These are phyloP conservation scores for Chenopodium album DNA, from an alignment of 148 eudicot genomes.

Conservation along the genomic window DNA sequence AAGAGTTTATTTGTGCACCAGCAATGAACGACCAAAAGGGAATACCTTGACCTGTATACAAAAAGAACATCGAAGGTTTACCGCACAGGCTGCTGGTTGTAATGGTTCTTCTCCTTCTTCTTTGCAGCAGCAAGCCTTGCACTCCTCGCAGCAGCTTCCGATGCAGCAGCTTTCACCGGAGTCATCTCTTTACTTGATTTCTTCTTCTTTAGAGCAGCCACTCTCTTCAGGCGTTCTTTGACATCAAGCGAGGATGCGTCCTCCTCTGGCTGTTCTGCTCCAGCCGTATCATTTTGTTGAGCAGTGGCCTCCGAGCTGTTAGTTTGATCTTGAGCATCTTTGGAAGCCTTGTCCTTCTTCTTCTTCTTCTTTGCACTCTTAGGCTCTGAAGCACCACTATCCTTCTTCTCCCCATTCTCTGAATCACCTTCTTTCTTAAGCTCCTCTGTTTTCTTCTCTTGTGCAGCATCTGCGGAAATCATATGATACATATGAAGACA, in stretches of 20 bases:
- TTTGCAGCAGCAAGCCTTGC: slow-evolving; percentile 93
- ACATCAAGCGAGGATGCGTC: slow-evolving; percentile 61
- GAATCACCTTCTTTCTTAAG: slow-evolving; percentile 45
- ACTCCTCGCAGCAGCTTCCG: slow-evolving; percentile 89
- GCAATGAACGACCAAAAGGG: slow-evolving; percentile 29
- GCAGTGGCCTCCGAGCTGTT: slow-evolving; percentile 36
- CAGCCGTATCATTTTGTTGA: slow-evolving; percentile 41
- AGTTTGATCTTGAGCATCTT: slow-evolving; percentile 61
- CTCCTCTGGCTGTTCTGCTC: slow-evolving; percentile 41
- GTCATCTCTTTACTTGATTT: slow-evolving; percentile 81
- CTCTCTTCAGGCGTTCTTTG: slow-evolving; percentile 78
- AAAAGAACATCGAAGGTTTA: slow-evolving; percentile 24
- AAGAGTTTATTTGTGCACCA: slow-evolving; percentile 33
- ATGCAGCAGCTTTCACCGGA: slow-evolving; percentile 82
- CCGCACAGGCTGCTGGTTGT: slow-evolving; percentile 94
- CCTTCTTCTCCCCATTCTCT: slow-evolving; percentile 56
- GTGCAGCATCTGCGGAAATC: slow-evolving; percentile 36
- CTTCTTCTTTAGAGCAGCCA: slow-evolving; percentile 82
- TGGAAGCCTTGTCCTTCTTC: slow-evolving; percentile 73
- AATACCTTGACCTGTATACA: slow-evolving; percentile 23
- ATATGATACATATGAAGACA: background rate
- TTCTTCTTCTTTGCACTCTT: slow-evolving; percentile 90
- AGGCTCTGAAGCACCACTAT: slow-evolving; percentile 51
- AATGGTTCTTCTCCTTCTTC: slow-evolving; percentile 97
- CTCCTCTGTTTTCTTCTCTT: slow-evolving; percentile 57